A percentile compares a stretch with the other conserved stretches of the same genome.
Evolutionary conservation across 1,139 yeast species (phyloP).

Genomic region (Pichia sp.): DNA sequence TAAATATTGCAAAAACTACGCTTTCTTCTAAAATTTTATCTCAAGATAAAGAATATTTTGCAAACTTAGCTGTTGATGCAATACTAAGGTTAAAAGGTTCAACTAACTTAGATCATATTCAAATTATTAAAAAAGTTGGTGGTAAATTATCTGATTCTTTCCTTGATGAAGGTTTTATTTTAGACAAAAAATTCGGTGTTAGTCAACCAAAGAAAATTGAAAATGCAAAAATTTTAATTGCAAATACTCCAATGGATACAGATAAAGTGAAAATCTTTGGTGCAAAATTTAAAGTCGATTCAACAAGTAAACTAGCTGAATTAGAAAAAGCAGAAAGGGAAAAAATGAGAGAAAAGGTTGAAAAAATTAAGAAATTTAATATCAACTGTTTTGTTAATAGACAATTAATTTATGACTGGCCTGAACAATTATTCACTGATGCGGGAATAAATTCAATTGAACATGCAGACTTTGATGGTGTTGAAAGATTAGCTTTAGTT

Average conservation of each 20-base stretch:
- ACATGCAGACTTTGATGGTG: conserved; percentile 98
- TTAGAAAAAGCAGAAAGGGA: conserved; percentile 92
- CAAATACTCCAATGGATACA: conserved; percentile 96
- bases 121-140: conserved; percentile 88
- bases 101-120: conserved; percentile 89
- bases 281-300: conserved; percentile 94
- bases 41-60: conserved; percentile 89
- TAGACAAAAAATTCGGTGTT: conserved; percentile 88
- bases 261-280: conserved; percentile 97
- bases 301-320: conserved; percentile 91
- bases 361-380: conserved; percentile 75
- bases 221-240: conserved; percentile 83
- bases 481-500: conserved; percentile 90
- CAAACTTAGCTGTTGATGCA: conserved; percentile 91
- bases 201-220: conserved; percentile 84
- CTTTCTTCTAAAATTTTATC: conserved; percentile 86
- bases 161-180: conserved; percentile 90
- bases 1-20: conserved; percentile 88
- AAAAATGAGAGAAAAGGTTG: conserved; percentile 87
- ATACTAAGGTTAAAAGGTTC: conserved; percentile 87
- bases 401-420: conserved; percentile 95
- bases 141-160: conserved; percentile 89
- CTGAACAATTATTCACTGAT: conserved; percentile 91
- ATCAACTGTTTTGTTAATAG: conserved; percentile 90
- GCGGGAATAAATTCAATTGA: conserved; percentile 85